Conservation (phyloP, 2,329 filamentous ascomycete genomes). For the Dothistroma pini region DNA sequence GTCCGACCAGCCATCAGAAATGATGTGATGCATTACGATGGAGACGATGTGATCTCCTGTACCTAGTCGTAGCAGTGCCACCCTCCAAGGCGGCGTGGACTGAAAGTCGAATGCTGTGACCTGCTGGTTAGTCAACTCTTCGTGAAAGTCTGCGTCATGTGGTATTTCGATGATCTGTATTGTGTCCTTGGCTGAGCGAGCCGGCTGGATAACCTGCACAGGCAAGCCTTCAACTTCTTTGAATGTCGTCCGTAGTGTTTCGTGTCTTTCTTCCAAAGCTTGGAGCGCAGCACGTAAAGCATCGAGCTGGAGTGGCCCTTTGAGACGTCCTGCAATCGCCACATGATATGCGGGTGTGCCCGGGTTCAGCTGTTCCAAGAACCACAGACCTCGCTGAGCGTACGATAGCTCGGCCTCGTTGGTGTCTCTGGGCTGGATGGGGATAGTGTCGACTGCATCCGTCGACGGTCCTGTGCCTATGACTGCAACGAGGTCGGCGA, state of each 20-base stretch:
- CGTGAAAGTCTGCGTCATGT: not conserved
- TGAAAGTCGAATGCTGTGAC: constrained; percentile 7
- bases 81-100: constrained; percentile 3
- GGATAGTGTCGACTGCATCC: not conserved
- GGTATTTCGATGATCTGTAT: not conserved
- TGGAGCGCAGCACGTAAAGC: constrained; percentile 7
- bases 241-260: constrained; percentile 10
- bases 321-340: constrained; percentile 5
- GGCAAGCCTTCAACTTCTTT: constrained; percentile 1
- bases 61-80: constrained; percentile 1
- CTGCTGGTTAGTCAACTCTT: constrained; percentile 1
- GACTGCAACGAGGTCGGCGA: constrained; percentile 4
- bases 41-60: constrained; percentile 9
- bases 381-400: constrained; percentile 9
- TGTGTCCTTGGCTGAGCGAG: not conserved
- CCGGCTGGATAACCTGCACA: constrained; percentile 5
- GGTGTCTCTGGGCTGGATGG: not conserved
- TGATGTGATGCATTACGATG: constrained; percentile 13
- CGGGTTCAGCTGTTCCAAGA: constrained; percentile 10
- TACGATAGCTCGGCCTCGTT: constrained; percentile 7
- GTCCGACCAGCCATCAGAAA: constrained; percentile 10
- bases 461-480: not conserved
- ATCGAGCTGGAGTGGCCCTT: not conserved
- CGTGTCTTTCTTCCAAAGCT: constrained; percentile 9
- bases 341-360: constrained; percentile 5